A percentile compares a stretch with the other conserved stretches of the same genome.
Conservation (phyloP, 768 basidiomycete genomes). For the Pluteus cervinus region DNA sequence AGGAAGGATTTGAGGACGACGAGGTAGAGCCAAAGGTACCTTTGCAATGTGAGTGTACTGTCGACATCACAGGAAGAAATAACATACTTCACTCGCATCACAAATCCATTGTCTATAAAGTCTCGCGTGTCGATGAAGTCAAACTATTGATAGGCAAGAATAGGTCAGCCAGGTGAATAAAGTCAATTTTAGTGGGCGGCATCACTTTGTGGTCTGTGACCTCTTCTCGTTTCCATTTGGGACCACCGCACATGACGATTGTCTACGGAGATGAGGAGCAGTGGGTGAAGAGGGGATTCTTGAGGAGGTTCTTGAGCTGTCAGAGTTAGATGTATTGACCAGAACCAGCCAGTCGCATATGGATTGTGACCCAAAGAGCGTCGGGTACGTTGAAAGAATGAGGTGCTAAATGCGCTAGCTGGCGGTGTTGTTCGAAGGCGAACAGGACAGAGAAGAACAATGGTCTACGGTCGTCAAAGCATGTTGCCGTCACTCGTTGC, state of each 20-base stretch:
- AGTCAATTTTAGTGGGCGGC: not conserved
- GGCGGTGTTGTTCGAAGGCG: conserved; percentile 9
- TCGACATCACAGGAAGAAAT: not conserved
- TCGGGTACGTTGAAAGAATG: conserved; percentile 19
- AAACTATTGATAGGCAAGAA: conserved; percentile 50
- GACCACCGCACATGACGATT: conserved; percentile 52
- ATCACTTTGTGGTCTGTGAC: conserved; percentile 96
- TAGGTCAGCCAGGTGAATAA: conserved; percentile 15
- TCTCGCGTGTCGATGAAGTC: conserved; percentile 95
- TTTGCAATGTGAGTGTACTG: conserved; percentile 22
- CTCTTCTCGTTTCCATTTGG: conserved; percentile 94
- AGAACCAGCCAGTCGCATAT: conserved; percentile 52
- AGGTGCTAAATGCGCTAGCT: conserved; percentile 15
- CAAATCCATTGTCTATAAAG: conserved; percentile 82
- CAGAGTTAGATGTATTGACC: conserved; percentile 15
- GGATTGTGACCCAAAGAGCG: conserved; percentile 21
- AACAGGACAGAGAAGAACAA: conserved; percentile 8
- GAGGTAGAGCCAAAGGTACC: conserved; percentile 91
- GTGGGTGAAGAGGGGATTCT: conserved; percentile 16
- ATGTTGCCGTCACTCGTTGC: too few relatives aligned
- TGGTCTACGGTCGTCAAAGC: too few relatives aligned
- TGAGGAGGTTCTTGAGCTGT: conserved; percentile 16
- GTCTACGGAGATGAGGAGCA: conserved; percentile 18
- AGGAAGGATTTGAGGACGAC: conserved; percentile 93
- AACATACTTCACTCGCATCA: conserved; percentile 80